phyloP scores from a whole-genome alignment of 257 asterid species.

The Plantago major region DNA sequence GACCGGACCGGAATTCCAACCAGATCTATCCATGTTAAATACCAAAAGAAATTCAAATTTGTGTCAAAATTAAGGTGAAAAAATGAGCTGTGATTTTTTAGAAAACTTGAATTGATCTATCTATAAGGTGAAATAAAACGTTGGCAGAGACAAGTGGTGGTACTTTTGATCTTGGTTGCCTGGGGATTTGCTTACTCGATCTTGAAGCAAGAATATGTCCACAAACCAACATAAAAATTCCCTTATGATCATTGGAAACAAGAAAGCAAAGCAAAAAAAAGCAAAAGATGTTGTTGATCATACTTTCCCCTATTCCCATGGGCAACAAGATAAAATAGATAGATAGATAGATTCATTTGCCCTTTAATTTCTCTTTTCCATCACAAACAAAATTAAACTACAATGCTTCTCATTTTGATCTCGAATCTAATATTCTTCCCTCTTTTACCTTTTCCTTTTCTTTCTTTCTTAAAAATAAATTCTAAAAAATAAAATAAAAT shows the following conservation, averaged over 20 bases:
- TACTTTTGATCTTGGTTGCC: conserved; percentile 34
- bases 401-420: conserved; percentile 41
- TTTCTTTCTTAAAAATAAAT: not conserved
- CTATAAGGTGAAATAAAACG: too few relatives aligned
- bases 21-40: too few relatives aligned
- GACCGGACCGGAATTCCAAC: too few relatives aligned
- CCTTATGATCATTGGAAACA: conserved; percentile 24
- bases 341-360: conserved; percentile 27
- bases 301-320: conserved; percentile 59
- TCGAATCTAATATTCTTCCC: conserved; percentile 29
- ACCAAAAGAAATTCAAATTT: too few relatives aligned
- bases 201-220: conserved; percentile 31
- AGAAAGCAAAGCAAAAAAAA: conserved; percentile 14
- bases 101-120: too few relatives aligned
- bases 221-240: conserved; percentile 18
- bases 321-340: conserved; percentile 6
- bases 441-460: not conserved
- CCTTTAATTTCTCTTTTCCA: conserved; percentile 19
- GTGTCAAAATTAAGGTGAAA: too few relatives aligned
- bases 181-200: conserved; percentile 45
- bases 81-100: too few relatives aligned
- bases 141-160: conserved; percentile 12
- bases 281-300: conserved; percentile 26
- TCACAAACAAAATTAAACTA: not conserved
- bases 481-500: too few relatives aligned